phyloP scores from a whole-genome alignment of 2,329 filamentous ascomycete genomes.

The Sarocladium strictum region DNA sequence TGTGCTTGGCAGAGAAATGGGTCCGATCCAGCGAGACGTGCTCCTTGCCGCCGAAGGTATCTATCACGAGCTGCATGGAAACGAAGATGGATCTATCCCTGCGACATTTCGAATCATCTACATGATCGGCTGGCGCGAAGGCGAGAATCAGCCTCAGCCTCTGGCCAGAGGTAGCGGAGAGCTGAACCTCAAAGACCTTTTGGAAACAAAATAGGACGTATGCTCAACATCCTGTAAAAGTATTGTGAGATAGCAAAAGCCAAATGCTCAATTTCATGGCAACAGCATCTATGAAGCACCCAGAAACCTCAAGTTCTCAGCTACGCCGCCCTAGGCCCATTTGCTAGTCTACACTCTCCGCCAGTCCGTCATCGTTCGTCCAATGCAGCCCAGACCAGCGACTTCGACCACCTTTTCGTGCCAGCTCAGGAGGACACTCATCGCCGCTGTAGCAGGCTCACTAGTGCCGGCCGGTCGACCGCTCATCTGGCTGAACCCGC shows the following conservation, averaged over 20 bases:
- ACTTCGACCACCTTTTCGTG: slow-evolving; percentile 98
- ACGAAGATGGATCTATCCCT: slow-evolving; percentile 69
- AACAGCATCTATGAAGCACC: slow-evolving; percentile 8
- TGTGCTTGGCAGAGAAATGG: slow-evolving; percentile 76
- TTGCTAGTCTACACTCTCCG: slow-evolving; percentile 52
- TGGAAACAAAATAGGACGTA: slow-evolving; percentile 32
- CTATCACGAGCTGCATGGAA: slow-evolving; percentile 81
- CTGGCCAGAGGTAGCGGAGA: slow-evolving; percentile 78
- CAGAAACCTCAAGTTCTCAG: neutral
- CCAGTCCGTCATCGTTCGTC: slow-evolving; percentile 93
- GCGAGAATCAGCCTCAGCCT: slow-evolving; percentile 71
- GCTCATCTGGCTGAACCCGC: slow-evolving; percentile 77
- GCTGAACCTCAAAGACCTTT: slow-evolving; percentile 80
- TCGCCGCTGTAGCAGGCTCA: slow-evolving; percentile 74
- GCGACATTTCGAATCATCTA: slow-evolving; percentile 95
- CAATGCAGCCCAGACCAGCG: slow-evolving; percentile 84
- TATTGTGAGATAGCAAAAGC: slow-evolving; percentile 6
- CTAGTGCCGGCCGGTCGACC: slow-evolving; percentile 45
- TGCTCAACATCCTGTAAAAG: slow-evolving; percentile 21
- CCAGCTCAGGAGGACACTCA: slow-evolving; percentile 97
- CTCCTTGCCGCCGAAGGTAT: slow-evolving; percentile 83
- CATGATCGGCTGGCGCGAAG: slow-evolving; percentile 98
- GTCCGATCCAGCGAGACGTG: slow-evolving; percentile 72
- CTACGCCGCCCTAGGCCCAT: too few species aligned
- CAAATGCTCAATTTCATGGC: neutral